Conservation (phyloP, 1,139 yeast genomes). For the Nakaseomyces kungkrabaensis region DNA sequence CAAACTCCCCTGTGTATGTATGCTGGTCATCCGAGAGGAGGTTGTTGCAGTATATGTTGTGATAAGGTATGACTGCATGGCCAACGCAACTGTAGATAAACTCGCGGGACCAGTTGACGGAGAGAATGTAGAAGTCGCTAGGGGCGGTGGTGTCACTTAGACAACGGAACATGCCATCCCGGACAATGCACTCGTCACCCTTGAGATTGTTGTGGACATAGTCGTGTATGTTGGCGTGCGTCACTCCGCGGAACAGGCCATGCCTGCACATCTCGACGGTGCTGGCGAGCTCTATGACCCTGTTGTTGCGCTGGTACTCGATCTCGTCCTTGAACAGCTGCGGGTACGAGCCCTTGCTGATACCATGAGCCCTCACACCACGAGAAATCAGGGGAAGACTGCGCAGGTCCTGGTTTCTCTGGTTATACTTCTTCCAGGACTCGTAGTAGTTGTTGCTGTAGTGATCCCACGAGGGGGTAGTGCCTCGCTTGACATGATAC, state of each 20-base stretch:
- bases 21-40: slow-evolving; percentile 9
- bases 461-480: slow-evolving; percentile 21
- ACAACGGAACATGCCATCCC: neutral
- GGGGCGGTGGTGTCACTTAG: neutral
- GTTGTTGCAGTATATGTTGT: slow-evolving; percentile 20
- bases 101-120: slow-evolving; percentile 27
- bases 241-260: slow-evolving; percentile 17
- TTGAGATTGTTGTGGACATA: slow-evolving; percentile 4
- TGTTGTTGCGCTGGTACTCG: slow-evolving; percentile 12
- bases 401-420: neutral
- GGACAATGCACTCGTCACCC: neutral
- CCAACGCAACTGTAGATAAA: slow-evolving; percentile 13
- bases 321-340: slow-evolving; percentile 10
- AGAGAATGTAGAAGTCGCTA: slow-evolving; percentile 15
- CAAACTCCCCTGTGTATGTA: slow-evolving; percentile 20
- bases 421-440: slow-evolving; percentile 8
- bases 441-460: slow-evolving; percentile 18
- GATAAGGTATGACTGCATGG: neutral
- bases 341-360: neutral
- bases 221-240: slow-evolving; percentile 9
- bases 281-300: slow-evolving; percentile 20
- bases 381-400: neutral
- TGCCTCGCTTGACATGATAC: slow-evolving; percentile 11
- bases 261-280: slow-evolving; percentile 16
- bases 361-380: neutral